Base-by-base conservation (phyloP, 805 yeast genomes). In the Hyphopichia homilentoma region DNA sequence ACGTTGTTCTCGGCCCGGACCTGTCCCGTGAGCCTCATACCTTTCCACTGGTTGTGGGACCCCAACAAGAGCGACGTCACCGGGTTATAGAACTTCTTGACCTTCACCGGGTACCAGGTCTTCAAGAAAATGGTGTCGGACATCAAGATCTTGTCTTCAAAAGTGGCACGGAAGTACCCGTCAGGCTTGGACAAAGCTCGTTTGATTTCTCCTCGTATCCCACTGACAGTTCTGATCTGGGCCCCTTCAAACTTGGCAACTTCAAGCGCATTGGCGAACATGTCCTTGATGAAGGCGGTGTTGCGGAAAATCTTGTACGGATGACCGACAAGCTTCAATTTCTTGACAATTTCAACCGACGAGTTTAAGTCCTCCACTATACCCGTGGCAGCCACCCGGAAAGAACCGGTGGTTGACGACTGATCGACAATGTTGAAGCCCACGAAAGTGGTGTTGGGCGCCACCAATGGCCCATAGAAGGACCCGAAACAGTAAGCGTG, bases 171-270 rank as follows among this genome's bases (percentile, higher is more conserved):
- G 70, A 74, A 94, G 57, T 84, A 81, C 8, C 99, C 99, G 32
- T 90, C 97, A 0, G 97, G 96, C 47, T 84, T 84, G 7, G 95
- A 77, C 40, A 93, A 68, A 0, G 97, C 98, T 42, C 97, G 73
- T 58, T 93, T 93, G 48, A 93, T 90, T 59, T 93, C 97, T 59
- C 99, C 99, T 46, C 98, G 72, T 37, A 93, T 87, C 39, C 99
- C 98, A 6, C 96, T 85, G 4, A 93, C 98, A 0, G 98, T 94
- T 59, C 88, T 84, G 53, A 93, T 88, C 28, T 88, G 81, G 0
- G 98, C 98, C 37, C 99, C 99, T 65, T 93, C 98, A 53, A 93
- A 93, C 56, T 88, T 85, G 24, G 97, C 97, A 36, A 90, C 96
- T 63, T 93, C 99, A 61, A 93, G 70, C 0, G 95, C 75, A 38